Conservation (phyloP, 805 yeast species). For the Blastobotrys robertii region DNA sequence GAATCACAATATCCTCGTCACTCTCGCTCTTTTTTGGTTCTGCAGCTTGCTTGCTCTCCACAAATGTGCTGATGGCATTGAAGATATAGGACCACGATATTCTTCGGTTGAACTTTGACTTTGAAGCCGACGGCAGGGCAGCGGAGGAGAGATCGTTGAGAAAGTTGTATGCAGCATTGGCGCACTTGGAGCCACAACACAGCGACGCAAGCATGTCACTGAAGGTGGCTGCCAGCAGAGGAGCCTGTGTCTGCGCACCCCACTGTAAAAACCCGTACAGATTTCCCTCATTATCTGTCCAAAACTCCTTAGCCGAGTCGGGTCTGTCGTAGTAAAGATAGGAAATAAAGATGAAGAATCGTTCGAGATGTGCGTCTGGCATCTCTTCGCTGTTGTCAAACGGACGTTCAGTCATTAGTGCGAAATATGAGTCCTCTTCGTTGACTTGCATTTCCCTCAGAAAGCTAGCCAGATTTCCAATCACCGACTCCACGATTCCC, state of each 20-base stretch:
- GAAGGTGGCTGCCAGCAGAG: slow-evolving; percentile 68
- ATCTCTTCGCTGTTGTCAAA: slow-evolving; percentile 36
- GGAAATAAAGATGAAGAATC: slow-evolving; percentile 69
- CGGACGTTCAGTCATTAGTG: slow-evolving; percentile 15
- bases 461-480: slow-evolving; percentile 29
- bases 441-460: slow-evolving; percentile 30
- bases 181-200: slow-evolving; percentile 48
- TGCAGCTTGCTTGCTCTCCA: slow-evolving; percentile 26
- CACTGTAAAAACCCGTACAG: slow-evolving; percentile 76
- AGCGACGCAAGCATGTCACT: slow-evolving; percentile 71
- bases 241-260: slow-evolving; percentile 73
- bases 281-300: slow-evolving; percentile 58
- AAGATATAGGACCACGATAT: slow-evolving; percentile 50
- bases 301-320: slow-evolving; percentile 45
- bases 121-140: neutral
- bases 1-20: slow-evolving; percentile 68
- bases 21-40: slow-evolving; percentile 4
- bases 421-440: slow-evolving; percentile 30
- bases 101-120: slow-evolving; percentile 7
- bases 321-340: slow-evolving; percentile 58
- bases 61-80: slow-evolving; percentile 45
- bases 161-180: slow-evolving; percentile 27
- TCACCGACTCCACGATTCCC: slow-evolving; percentile 20
- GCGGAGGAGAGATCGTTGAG: slow-evolving; percentile 8
- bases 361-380: slow-evolving; percentile 74